Evolutionary conservation across 1,284 basidiomycete genomes (phyloP).

Genomic region (Ceratobasidium sp.): DNA sequence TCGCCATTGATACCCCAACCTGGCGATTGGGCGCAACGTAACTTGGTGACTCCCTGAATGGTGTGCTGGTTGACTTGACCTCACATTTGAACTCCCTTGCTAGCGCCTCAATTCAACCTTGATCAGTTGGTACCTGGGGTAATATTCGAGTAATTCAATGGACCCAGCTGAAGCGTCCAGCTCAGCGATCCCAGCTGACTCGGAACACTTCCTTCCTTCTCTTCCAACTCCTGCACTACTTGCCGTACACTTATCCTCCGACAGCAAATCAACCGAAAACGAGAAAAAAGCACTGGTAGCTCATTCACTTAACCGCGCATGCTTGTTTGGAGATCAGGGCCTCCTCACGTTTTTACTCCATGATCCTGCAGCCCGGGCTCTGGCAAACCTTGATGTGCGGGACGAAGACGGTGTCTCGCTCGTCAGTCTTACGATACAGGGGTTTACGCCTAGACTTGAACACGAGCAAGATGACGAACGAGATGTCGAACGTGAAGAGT

Average conservation of each 20-base stretch:
- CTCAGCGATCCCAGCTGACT: slow-evolving; percentile 65
- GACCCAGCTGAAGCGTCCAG: too few species aligned
- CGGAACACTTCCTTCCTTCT: slow-evolving; percentile 62
- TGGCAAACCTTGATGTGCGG: slow-evolving; percentile 67
- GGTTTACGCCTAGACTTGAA: slow-evolving; percentile 56
- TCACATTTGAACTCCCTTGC: too few species aligned
- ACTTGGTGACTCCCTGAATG: not conserved
- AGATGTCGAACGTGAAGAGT: slow-evolving; percentile 85
- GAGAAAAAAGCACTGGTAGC: slow-evolving; percentile 71
- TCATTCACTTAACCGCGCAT: slow-evolving; percentile 73
- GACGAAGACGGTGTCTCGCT: slow-evolving; percentile 85
- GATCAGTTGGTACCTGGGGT: too few species aligned
- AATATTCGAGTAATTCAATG: not conserved
- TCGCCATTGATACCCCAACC: slow-evolving; percentile 9
- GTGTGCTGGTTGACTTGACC: too few species aligned
- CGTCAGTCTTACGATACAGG: slow-evolving; percentile 78
- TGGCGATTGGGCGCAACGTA: not conserved
- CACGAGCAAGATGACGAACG: slow-evolving; percentile 69
- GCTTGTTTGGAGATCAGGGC: slow-evolving; percentile 72
- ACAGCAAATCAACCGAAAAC: slow-evolving; percentile 66
- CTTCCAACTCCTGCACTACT: slow-evolving; percentile 71
- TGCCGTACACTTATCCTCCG: slow-evolving; percentile 63
- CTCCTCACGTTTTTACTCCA: slow-evolving; percentile 72
- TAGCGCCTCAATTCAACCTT: too few species aligned
- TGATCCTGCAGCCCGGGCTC: slow-evolving; percentile 71